Evolutionary conservation across 23 red algal genomes (phyloP).

Genomic region (Gracilaria gracilis): DNA sequence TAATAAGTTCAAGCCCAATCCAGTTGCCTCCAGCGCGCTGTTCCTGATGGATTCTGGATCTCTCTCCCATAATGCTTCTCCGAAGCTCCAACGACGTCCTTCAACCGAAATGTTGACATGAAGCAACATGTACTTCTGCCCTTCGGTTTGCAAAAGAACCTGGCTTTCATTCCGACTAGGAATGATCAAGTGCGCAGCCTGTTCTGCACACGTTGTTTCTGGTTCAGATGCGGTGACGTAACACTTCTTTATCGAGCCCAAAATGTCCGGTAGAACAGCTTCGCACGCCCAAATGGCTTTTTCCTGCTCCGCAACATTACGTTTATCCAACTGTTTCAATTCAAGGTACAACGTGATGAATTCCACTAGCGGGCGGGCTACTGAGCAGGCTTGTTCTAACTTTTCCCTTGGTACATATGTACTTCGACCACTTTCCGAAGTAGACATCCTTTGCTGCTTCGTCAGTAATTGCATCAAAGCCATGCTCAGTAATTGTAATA

Average conservation of each 20-base stretch:
- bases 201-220: neutral
- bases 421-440: conserved; percentile 6
- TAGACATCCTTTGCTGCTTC: neutral
- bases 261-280: conserved; percentile 6
- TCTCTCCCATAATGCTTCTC: neutral
- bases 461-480: neutral
- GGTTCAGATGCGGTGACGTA: neutral
- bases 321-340: neutral
- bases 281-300: conserved; percentile 5
- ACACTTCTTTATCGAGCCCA: neutral
- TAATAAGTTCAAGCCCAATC: neutral
- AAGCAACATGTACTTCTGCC: neutral
- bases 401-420: neutral
- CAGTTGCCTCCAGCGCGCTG: conserved; percentile 2
- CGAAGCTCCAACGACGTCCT: neutral
- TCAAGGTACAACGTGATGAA: conserved; percentile 1
- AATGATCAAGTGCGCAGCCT: neutral
- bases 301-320: conserved; percentile 10
- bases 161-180: neutral
- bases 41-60: conserved; percentile 2
- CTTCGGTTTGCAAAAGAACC: neutral
- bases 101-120: conserved; percentile 10
- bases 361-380: conserved; percentile 1
- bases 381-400: neutral
- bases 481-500: conserved; percentile 15